Evolutionary conservation across 768 basidiomycete species (phyloP), one percentile per base, ranked within the genome.

Genomic region (Porphyrellus cyaneotinctus): DNA sequence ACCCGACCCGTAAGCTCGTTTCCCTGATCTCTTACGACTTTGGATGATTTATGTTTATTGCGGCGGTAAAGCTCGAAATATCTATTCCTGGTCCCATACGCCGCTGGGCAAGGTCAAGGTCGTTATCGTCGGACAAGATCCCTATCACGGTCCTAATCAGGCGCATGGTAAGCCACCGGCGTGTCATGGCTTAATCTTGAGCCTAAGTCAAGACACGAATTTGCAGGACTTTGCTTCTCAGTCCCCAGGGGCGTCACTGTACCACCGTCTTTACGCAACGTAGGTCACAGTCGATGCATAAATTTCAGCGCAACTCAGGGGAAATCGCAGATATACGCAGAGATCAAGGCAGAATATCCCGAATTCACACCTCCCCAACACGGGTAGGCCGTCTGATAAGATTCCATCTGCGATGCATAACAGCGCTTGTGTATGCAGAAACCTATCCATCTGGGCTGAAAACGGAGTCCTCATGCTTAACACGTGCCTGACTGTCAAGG

Each of bases 51-150:
- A 47, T 50, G 28, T 28, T 39, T 20, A 35, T 46, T 54, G 45
- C 58, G 73, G 51, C 35, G 46, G 22, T 47, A 42, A 66, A 86
- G 94, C 92, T 14, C 75, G 77, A 57, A 82, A 95, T 63, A 88
- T 97, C 50, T 97, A 97, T 67, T 78, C 91, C 13, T 97, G 94
- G 94, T 90, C 91, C 4, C 80, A 86, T 51, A 94, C 91, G 26
- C 91, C 91, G 4, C 73, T 97, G 15, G 86, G 88, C 13, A 82
- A 84, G 56, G 83, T 97, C 56, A 85, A 83, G 65, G 88, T 93
- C 24, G 91, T 97, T 44, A 91, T 97, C 53, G 78, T 97, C 49
- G 88, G 88, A 9, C 91, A 93, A 71, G 92, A 94, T 74, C 91
- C 91, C 24, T 94, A 93, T 68, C 88, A 90, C 66, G 79, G 81